Percentiles rank a stretch among this genome's conserved stretches.
Evolutionary conservation across 345 rosid genomes (phyloP).

Genomic region (Adansonia digitata): DNA sequence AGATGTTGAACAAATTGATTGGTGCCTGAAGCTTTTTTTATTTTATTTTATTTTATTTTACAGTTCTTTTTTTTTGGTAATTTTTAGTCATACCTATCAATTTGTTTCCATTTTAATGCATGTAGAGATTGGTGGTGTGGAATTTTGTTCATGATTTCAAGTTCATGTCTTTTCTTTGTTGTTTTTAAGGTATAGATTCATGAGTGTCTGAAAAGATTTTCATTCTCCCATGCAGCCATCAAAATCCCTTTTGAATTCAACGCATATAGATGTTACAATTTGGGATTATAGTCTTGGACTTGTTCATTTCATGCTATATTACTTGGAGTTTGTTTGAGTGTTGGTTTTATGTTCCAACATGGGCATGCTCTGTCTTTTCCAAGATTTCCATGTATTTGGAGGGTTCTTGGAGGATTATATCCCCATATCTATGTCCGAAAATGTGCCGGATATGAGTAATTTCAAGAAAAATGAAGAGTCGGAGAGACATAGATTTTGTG

Average conservation of each 20-base stretch:
- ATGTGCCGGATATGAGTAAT: too few species aligned
- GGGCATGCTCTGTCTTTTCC: too few species aligned
- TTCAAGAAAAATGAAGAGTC: too few species aligned
- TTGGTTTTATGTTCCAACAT: too few species aligned
- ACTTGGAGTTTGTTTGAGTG: too few species aligned
- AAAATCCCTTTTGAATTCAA: too few species aligned
- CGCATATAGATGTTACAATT: not conserved
- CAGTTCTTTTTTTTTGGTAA: not conserved
- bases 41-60: not conserved
- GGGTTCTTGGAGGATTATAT: too few species aligned
- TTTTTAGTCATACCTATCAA: not conserved
- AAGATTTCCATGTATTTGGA: too few species aligned
- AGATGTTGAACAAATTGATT: not conserved
- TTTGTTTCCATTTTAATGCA: not conserved
- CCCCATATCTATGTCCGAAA: too few species aligned
- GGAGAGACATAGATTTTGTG: too few species aligned
- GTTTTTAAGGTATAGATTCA: not conserved
- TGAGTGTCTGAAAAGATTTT: not conserved
- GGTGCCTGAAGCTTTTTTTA: not conserved
- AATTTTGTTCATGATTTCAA: not conserved
- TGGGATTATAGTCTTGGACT: constrained; percentile 5
- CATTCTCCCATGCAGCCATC: too few species aligned
- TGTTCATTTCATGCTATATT: too few species aligned
- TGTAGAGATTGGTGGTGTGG: not conserved
- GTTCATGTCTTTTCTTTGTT: not conserved